phyloP scores from a whole-genome alignment of 2,329 filamentous ascomycete genomes.

The Plectosphaerella plurivora region DNA sequence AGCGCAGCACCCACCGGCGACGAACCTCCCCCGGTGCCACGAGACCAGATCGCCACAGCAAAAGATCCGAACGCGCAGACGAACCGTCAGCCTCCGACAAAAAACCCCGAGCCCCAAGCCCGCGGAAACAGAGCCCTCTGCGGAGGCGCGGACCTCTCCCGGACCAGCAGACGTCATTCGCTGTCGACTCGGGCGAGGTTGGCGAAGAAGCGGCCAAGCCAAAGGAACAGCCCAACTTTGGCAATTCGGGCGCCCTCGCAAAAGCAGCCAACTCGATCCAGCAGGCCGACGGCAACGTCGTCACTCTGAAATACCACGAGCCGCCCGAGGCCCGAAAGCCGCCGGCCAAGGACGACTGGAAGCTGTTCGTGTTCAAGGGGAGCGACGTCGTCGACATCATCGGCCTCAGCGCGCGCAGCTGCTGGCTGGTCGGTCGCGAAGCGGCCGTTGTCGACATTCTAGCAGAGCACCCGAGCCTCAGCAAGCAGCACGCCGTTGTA shows the following conservation, averaged over 20 bases:
- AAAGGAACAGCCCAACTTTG: constrained; percentile 87
- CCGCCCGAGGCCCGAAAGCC: constrained; percentile 90
- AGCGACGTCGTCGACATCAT: constrained; percentile 76
- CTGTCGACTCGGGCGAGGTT: constrained; percentile 42
- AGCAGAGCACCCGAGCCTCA: constrained; percentile 86
- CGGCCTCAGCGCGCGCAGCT: constrained; percentile 70
- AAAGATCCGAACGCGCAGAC: constrained; percentile 1
- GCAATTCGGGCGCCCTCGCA: constrained; percentile 74
- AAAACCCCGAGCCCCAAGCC: constrained; percentile 18
- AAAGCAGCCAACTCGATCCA: constrained; percentile 77
- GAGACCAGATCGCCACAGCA: constrained; percentile 17
- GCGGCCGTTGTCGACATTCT: constrained; percentile 73
- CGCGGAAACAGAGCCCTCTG: constrained; percentile 13
- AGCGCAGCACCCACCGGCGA: constrained; percentile 20
- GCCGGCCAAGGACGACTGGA: constrained; percentile 73
- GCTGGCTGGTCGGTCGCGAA: constrained; percentile 88
- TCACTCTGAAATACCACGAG: constrained; percentile 94
- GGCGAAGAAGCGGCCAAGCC: constrained; percentile 42
- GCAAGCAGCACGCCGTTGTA: constrained; percentile 91
- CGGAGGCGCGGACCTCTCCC: constrained; percentile 47
- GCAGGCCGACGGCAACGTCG: constrained; percentile 66
- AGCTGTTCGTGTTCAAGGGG: constrained; percentile 89
- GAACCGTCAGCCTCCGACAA: constrained; percentile 2
- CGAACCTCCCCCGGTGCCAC: constrained; percentile 27
- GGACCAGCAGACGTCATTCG: constrained; percentile 57